Conservation (phyloP, 2,329 filamentous ascomycete genomes). For the Balansia obtecta region DNA sequence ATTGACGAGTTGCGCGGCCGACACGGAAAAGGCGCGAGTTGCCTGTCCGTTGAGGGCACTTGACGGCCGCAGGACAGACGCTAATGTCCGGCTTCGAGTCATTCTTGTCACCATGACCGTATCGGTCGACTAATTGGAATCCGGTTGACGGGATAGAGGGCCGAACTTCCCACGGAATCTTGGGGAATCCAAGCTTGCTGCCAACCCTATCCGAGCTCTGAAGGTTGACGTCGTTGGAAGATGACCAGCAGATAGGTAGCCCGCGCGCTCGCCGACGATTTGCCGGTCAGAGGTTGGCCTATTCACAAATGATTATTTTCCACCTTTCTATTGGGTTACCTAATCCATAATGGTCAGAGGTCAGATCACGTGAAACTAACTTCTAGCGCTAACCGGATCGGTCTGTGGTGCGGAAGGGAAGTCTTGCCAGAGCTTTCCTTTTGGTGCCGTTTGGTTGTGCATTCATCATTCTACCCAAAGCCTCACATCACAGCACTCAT, state of each 20-base stretch:
- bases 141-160: slow-evolving; percentile 31
- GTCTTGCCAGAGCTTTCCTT: slow-evolving; percentile 10
- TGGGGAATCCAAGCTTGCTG: no score
- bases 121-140: slow-evolving; percentile 19
- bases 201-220: no score
- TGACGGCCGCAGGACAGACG: slow-evolving; percentile 41
- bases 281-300: slow-evolving; percentile 11
- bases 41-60: slow-evolving; percentile 27
- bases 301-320: not conserved
- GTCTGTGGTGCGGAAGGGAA: slow-evolving; percentile 2
- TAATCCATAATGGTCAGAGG: not conserved
- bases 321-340: not conserved
- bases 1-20: slow-evolving; percentile 36
- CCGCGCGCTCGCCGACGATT: slow-evolving; percentile 15
- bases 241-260: not conserved
- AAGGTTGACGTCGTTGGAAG: not conserved
- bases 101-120: slow-evolving; percentile 48
- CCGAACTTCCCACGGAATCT: no score
- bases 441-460: slow-evolving; percentile 6
- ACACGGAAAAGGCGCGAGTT: slow-evolving; percentile 38
- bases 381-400: not conserved
- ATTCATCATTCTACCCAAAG: slow-evolving; percentile 10
- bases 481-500: slow-evolving; percentile 7
- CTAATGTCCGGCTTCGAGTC: slow-evolving; percentile 42
- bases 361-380: slow-evolving; percentile 3